Conservation (phyloP, 345 rosid species). For the Dipteronia dyeriana region DNA sequence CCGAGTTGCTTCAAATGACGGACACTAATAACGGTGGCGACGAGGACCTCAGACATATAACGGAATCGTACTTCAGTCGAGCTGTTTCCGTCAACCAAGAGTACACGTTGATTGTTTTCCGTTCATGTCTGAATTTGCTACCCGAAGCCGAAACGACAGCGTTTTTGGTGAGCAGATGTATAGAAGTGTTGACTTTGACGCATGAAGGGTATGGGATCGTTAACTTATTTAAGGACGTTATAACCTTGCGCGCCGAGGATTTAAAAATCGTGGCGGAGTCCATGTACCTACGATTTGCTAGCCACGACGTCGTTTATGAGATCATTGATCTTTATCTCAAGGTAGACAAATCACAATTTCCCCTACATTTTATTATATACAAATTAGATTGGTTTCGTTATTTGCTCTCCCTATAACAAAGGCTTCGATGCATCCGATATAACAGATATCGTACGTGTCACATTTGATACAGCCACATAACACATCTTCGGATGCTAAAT, state of each 20-base stretch:
- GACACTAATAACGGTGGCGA: conserved; percentile 31
- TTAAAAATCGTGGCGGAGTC: conserved; percentile 56
- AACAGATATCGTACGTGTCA: too few relatives aligned
- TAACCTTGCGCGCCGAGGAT: conserved; percentile 42
- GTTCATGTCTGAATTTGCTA: conserved; percentile 56
- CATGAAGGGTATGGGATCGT: conserved; percentile 41
- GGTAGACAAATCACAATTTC: conserved; percentile 37
- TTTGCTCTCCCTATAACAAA: too few relatives aligned
- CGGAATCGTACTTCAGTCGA: conserved; percentile 68
- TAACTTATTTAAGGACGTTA: conserved; percentile 48
- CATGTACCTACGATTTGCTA: conserved; percentile 44
- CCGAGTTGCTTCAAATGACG: conserved; percentile 66
- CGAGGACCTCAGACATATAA: conserved; percentile 46
- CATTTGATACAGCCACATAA: too few relatives aligned
- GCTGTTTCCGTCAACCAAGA: conserved; percentile 43
- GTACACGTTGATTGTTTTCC: conserved; percentile 50
- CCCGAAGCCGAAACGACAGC: conserved; percentile 81
- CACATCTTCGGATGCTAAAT: too few relatives aligned
- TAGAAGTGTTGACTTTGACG: conserved; percentile 43
- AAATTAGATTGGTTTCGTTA: too few relatives aligned
- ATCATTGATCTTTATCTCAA: conserved; percentile 69
- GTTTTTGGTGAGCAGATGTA: conserved; percentile 53
- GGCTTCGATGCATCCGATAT: too few relatives aligned
- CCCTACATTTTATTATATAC: too few relatives aligned
- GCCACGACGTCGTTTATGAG: conserved; percentile 69